Percentiles rank a stretch among this genome's conserved stretches.
Conservation (phyloP, 2,329 filamentous ascomycete species). For the Aureobasidium sp. region DNA sequence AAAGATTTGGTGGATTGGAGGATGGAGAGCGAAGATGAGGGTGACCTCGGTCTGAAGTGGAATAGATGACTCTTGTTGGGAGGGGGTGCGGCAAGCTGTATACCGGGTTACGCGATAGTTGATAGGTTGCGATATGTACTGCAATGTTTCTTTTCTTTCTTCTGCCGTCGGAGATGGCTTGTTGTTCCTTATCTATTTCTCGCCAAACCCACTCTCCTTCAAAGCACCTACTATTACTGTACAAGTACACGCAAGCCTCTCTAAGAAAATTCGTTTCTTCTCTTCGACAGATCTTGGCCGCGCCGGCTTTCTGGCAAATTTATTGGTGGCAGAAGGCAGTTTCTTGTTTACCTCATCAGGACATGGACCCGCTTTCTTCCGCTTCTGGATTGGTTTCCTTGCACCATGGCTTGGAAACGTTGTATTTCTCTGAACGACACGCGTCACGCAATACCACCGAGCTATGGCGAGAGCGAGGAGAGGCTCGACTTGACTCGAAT, state of each 20-base stretch:
- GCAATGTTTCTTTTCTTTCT: conserved; percentile 3
- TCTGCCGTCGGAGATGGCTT: conserved; percentile 9
- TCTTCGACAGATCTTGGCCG: background rate
- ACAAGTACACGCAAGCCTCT: conserved; percentile 12
- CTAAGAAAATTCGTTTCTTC: background rate
- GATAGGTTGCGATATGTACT: conserved; percentile 8
- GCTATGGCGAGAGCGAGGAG: background rate
- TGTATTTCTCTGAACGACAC: background rate
- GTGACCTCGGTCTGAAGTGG: background rate
- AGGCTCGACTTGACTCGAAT: background rate
- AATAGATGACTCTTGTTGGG: background rate
- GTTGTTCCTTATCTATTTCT: conserved; percentile 11
- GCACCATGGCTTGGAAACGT: background rate
- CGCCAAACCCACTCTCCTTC: background rate
- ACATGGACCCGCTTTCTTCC: conserved; percentile 11
- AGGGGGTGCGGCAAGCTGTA: background rate
- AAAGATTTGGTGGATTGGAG: background rate
- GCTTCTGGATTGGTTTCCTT: conserved; percentile 1
- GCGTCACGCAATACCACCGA: conserved; percentile 6
- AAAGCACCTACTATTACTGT: conserved; percentile 4
- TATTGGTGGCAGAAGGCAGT: background rate
- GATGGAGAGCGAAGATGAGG: background rate
- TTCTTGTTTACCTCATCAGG: conserved; percentile 11
- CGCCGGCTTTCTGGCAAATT: background rate
- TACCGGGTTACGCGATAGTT: background rate